Evolutionary conservation across 371 early-diverging fungal genomes (phyloP), one percentile per base, ranked within the genome.

Genomic region (Paraphysoderma sedebokerense): DNA sequence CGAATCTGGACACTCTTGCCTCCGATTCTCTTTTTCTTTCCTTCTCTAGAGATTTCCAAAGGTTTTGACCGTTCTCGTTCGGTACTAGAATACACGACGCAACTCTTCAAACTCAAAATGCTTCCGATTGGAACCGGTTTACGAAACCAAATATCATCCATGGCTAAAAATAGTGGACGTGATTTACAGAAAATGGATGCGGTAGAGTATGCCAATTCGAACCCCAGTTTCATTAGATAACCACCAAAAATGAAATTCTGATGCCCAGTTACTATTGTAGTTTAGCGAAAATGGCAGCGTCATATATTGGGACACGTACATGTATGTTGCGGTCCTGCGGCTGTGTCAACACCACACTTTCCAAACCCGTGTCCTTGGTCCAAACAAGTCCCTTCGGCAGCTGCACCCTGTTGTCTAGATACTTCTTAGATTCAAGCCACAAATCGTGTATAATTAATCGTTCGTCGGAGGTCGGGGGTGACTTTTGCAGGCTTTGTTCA

Each of bases 281-380:
- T n/a, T n/a, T n/a, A n/a, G n/a, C n/a, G n/a, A n/a, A n/a, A n/a
- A n/a, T n/a, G n/a, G n/a, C n/a, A n/a, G n/a, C n/a, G n/a, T n/a
- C n/a, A n/a, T n/a, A n/a, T n/a, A n/a, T n/a, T n/a, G n/a, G n/a
- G n/a, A n/a, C n/a, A n/a, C n/a, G n/a, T n/a, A n/a, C n/a, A n/a
- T 95, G 89, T 30, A 95, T 77, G 52, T 95, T 95, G 35, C 92
- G 78, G 41, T 88, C 82, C 48, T 85, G 86, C 22, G 86, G 85
- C 47, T 75, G 71, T 79, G 80, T 76, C 28, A 85, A 53, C 38
- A 67, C 67, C 29, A 82, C 70, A 19, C 81, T 76, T 38, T 82
- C 71, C 53, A 84, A 66, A 4, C 55, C 62, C 6, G 92, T 87
- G 49, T 87, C 81, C 19, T 73, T 63, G 77, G 89, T 83, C 85